These are phyloP conservation scores for Podaxis sp. DNA, from an alignment of 768 basidiomycete species.

Conservation along the genomic window DNA sequence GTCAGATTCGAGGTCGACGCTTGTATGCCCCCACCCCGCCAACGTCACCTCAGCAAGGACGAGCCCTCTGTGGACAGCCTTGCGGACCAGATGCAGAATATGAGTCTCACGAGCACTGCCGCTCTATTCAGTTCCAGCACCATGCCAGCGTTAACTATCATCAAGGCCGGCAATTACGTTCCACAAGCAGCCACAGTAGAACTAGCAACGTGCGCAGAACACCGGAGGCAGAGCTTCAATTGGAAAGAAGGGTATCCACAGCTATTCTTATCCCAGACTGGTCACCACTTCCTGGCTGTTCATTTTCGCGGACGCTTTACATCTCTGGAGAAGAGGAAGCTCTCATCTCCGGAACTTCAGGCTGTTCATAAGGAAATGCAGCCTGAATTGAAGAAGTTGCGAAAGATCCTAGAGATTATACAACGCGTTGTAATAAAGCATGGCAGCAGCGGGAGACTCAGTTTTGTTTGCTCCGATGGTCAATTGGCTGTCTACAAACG, in stretches of 20 bases:
- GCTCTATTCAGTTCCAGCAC: conserved; percentile 20
- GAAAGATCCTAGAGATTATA: conserved; percentile 43
- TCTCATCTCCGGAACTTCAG: conserved; percentile 36
- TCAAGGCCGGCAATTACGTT: conserved; percentile 35
- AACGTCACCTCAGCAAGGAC: conserved; percentile 24
- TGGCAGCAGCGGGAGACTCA: conserved; percentile 52
- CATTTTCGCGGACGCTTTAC: conserved; percentile 57
- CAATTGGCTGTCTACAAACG: conserved; percentile 52
- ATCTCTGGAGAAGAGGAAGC: conserved; percentile 47
- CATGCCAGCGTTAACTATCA: conserved; percentile 23
- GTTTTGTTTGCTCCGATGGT: conserved; percentile 50
- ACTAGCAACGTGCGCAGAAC: conserved; percentile 41
- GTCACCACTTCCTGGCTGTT: conserved; percentile 56
- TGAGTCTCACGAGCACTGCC: conserved; percentile 28
- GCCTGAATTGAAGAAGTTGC: conserved; percentile 35
- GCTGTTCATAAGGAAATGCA: conserved; percentile 31
- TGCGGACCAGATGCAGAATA: conserved; percentile 29
- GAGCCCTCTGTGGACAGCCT: conserved; percentile 36
- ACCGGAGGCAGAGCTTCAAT: conserved; percentile 33
- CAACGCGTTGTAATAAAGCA: conserved; percentile 48
- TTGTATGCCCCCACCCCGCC: conserved; percentile 25
- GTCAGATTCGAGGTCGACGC: conserved; percentile 31
- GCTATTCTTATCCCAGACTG: conserved; percentile 68
- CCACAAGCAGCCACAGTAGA: conserved; percentile 45
- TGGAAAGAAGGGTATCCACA: conserved; percentile 68